Base-by-base conservation (phyloP, 176 grass and related monocot genomes). In the Avena eriantha region DNA sequence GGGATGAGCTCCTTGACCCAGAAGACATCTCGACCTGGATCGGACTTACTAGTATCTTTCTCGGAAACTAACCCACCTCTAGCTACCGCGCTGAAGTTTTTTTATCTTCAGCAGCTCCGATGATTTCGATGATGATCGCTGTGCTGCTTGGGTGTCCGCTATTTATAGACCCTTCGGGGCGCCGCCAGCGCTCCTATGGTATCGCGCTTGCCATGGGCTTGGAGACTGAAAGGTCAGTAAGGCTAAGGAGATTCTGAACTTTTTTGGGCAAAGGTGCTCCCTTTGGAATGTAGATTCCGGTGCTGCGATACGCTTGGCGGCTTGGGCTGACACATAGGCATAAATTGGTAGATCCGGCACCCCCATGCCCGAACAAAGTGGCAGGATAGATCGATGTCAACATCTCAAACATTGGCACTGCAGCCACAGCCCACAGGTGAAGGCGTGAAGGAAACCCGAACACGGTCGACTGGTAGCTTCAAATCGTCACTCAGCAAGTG, bases 11-110 rank as follows among this genome's bases (percentile, higher is more conserved):
- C 69, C 50, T 76, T 19, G 91, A 90, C 72, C 72, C 88, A 60
- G 91, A 79, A 84, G 82, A 88, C 90, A 92, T 92, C 64, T 84
- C 47, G 15, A 76, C 24, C 80, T 24, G n/a, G 69, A 66, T 74
- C 26, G 16, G 58, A 74, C 22, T 22, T 29, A 29, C 29, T 8
- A 50, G 19, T 88, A 33, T 35, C 66, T 88, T 60, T 31, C 43
- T 80, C n/a, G 9, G 41, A 39, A 69, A 67, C 36, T 3, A 74
- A 67, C 17, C 15, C 13, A 90, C 46, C 66, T 87, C 66, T 87
- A 45, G 63, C 33, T 80, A 49, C 80, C 2, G 41, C 11, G 6
- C 69, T 77, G 21, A 80, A 80, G 36, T 13, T 48, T 86, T 74
- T 7, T 18, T 21, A 69, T 79, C 55, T 70, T 72, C 45, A 34